Percentiles rank a stretch among this genome's conserved stretches.
Conservation (phyloP, 768 basidiomycete genomes). For the Coprinellus aureogranulatus region DNA sequence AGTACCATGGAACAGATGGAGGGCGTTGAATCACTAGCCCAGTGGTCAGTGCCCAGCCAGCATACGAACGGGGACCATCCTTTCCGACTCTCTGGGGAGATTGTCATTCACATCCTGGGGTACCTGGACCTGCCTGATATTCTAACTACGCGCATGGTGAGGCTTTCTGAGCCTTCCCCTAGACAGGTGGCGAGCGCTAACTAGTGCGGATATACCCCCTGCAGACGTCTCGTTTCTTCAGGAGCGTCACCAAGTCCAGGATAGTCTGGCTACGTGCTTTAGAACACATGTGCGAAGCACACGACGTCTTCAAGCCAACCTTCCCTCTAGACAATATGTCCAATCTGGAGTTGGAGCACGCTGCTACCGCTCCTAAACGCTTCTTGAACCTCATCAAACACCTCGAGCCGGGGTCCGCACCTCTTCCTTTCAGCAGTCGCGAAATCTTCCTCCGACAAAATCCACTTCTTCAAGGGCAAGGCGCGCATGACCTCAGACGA, state of each 20-base stretch:
- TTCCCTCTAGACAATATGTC: slow-evolving; percentile 2
- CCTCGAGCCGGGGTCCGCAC: background rate
- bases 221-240: background rate
- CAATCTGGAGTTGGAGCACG: slow-evolving; percentile 3
- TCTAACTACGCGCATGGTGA: no score
- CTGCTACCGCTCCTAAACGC: background rate
- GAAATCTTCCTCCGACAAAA: background rate
- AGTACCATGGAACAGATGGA: no score
- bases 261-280: slow-evolving; percentile 4
- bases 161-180: no score
- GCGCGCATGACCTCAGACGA: no score
- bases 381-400: background rate
- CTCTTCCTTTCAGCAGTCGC: background rate
- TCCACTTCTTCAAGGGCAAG: background rate
- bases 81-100: no score
- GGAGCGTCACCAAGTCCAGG: background rate
- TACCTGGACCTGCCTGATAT: no score
- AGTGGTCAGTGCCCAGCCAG: no score
- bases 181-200: no score
- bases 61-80: no score
- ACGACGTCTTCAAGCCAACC: slow-evolving; percentile 4
- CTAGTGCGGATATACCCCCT: no score
- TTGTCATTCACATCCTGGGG: no score
- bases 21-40: no score
- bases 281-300: background rate